Conservation (phyloP, 2,329 filamentous ascomycete species). For the Annulohypoxylon truncatum region DNA sequence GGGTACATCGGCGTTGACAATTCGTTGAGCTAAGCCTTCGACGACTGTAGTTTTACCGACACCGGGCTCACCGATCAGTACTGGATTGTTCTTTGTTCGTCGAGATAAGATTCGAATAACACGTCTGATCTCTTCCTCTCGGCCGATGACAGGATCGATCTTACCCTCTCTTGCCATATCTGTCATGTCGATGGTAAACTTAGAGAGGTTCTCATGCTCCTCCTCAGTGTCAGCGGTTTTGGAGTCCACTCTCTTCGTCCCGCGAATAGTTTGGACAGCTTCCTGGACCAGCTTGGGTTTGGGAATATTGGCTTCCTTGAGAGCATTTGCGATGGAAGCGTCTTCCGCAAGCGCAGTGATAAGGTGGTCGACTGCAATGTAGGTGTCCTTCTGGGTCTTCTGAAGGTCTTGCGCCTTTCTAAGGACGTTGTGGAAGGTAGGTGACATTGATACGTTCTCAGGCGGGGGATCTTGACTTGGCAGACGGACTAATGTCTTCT, state of each 20-base stretch:
- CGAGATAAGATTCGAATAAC: slow-evolving; percentile 92
- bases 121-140: slow-evolving; percentile 94
- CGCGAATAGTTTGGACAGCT: slow-evolving; percentile 90
- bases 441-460: slow-evolving; percentile 85
- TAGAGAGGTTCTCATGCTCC: slow-evolving; percentile 95
- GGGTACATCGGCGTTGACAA: slow-evolving; percentile 96
- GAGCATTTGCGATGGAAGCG: slow-evolving; percentile 73
- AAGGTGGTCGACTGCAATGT: slow-evolving; percentile 93
- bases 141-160: slow-evolving; percentile 95
- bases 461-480: slow-evolving; percentile 96
- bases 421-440: slow-evolving; percentile 83
- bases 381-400: slow-evolving; percentile 97
- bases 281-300: slow-evolving; percentile 91
- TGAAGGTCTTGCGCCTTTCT: slow-evolving; percentile 88
- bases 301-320: slow-evolving; percentile 90
- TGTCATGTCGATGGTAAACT: slow-evolving; percentile 99
- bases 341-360: slow-evolving; percentile 90
- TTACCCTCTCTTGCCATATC: slow-evolving; percentile 96
- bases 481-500: slow-evolving; percentile 89
- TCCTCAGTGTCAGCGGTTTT: slow-evolving; percentile 94
- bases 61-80: slow-evolving; percentile 96
- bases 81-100: slow-evolving; percentile 98
- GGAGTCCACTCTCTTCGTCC: slow-evolving; percentile 92
- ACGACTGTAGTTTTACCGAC: slow-evolving; percentile 99
- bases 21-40: slow-evolving; percentile 93